Evolutionary conservation across 441 rosid species (phyloP).

Genomic region (Omphalea diandra): DNA sequence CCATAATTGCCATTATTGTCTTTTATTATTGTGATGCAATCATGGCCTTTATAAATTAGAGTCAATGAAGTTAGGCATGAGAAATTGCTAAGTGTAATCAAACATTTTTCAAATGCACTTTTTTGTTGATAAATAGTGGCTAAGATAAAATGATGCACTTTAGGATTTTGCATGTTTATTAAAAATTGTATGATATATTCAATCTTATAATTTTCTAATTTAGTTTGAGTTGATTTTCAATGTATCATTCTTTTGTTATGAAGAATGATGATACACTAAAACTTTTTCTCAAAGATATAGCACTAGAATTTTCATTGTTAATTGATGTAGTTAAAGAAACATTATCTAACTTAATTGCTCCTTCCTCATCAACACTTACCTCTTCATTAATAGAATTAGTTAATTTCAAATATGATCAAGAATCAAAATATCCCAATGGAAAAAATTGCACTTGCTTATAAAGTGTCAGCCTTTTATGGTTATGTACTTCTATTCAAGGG

Average conservation of each 20-base stretch:
- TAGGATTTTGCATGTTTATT: too few relatives aligned
- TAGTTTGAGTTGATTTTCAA: too few relatives aligned
- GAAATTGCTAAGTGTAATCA: too few relatives aligned
- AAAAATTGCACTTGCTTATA: constrained; percentile 62
- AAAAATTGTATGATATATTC: too few relatives aligned
- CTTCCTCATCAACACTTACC: constrained; percentile 46
- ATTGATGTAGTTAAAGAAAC: constrained; percentile 53
- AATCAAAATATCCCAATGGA: constrained; percentile 73
- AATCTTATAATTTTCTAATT: too few relatives aligned
- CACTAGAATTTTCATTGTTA: constrained; percentile 75
- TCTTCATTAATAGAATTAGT: constrained; percentile 54
- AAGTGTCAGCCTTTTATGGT: constrained; percentile 81
- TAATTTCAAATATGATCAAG: constrained; percentile 54
- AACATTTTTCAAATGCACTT: too few relatives aligned
- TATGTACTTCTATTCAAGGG: constrained; percentile 86
- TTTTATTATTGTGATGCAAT: too few relatives aligned
- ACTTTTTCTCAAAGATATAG: constrained; percentile 56
- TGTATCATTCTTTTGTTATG: constrained; percentile 26
- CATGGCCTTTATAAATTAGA: too few relatives aligned
- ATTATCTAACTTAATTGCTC: constrained; percentile 37
- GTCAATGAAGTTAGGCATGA: too few relatives aligned
- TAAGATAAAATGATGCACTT: too few relatives aligned
- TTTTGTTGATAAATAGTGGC: too few relatives aligned
- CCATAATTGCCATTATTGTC: too few relatives aligned
- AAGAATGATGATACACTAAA: constrained; percentile 50